A percentile compares a stretch with the other conserved stretches of the same genome.
Evolutionary conservation across 768 basidiomycete genomes (phyloP).

Genomic region (Cytidiella melzeri): DNA sequence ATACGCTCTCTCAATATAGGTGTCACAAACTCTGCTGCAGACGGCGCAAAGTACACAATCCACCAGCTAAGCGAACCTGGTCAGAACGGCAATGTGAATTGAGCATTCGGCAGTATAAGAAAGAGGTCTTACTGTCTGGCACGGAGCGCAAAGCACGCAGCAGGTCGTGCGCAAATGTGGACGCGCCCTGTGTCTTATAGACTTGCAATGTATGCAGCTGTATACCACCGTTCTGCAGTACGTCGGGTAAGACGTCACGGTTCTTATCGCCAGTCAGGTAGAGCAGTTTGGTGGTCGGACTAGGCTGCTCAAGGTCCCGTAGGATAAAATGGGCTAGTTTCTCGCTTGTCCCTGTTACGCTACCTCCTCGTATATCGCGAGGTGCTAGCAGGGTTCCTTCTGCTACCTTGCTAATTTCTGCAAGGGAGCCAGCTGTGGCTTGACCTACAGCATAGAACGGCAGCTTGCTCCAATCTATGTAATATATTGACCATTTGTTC

Average conservation of each 20-base stretch:
- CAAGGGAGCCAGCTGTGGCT: constrained; percentile 48
- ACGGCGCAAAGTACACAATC: constrained; percentile 76
- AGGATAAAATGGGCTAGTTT: constrained; percentile 62
- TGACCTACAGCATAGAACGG: constrained; percentile 81
- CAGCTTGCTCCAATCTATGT: constrained; percentile 41
- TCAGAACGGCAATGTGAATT: too few species aligned
- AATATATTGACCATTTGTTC: not conserved
- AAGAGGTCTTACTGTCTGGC: not conserved
- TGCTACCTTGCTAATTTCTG: constrained; percentile 25
- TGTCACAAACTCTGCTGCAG: constrained; percentile 50
- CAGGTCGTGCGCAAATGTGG: constrained; percentile 43
- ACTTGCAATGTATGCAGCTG: constrained; percentile 51
- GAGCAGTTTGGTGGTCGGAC: constrained; percentile 34
- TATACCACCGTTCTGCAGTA: constrained; percentile 42
- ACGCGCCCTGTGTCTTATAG: constrained; percentile 60
- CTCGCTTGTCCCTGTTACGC: constrained; percentile 60
- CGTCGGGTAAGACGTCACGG: constrained; percentile 52
- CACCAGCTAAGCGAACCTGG: constrained; percentile 38
- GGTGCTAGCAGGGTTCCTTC: constrained; percentile 24
- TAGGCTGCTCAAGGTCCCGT: constrained; percentile 21
- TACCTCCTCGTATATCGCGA: constrained; percentile 35
- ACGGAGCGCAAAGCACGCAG: not conserved
- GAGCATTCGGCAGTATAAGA: not conserved
- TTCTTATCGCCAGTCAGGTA: constrained; percentile 90
- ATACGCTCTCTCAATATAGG: constrained; percentile 46